Base-by-base conservation (phyloP, 2,329 filamentous ascomycete species). In the Cladosporium oxysporum region DNA sequence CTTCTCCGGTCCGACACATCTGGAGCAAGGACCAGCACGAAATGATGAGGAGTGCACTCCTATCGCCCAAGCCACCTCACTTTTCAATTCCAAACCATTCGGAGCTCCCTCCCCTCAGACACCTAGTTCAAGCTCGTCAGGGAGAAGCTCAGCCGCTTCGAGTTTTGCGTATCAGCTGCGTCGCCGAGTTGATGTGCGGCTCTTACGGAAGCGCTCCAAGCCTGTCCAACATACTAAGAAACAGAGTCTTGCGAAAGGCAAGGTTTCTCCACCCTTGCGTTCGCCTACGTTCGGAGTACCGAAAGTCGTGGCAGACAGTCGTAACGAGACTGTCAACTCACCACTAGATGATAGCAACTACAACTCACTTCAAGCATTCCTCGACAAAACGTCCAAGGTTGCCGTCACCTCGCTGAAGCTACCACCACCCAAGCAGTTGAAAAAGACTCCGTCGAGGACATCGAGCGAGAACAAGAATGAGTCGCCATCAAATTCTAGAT, bases 131-230 rank as follows among this genome's bases (percentile, higher is more conserved):
- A 41, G 50, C 16, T 69, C 69, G 10, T 64, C 68, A 23, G 61
- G 65, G 14, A 53, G 28, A 29, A 58, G 53, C 28, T 70, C 69
- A 14, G 28, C 62, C 26, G 72, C 72, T 18, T 75, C 72, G 66
- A 76, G 73, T 49, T 74, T 72, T 53, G 71, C 71, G 8, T 71
- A 70, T 47, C 41, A 69, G 8, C 41, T 75, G 4, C 69, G 70
- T 10, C 65, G 68, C 49, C 70, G 62, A 26, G 62, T 69, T 16
- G 74, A 76, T 53, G 47, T 66, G 35, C 58, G 73, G 55, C 64
- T 76, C 21, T 53, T 75, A 23, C 70, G 71, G n/a, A 74, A 72
- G 65, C 71, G 69, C 47, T 74, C 68, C 62, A 72, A 70, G 58
- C 74, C 74, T 8, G 62, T 60, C 8, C 70, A 74, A 58, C 71